Conservation (phyloP, 495 filamentous ascomycete genomes). For the Penicillium chermesinum region DNA sequence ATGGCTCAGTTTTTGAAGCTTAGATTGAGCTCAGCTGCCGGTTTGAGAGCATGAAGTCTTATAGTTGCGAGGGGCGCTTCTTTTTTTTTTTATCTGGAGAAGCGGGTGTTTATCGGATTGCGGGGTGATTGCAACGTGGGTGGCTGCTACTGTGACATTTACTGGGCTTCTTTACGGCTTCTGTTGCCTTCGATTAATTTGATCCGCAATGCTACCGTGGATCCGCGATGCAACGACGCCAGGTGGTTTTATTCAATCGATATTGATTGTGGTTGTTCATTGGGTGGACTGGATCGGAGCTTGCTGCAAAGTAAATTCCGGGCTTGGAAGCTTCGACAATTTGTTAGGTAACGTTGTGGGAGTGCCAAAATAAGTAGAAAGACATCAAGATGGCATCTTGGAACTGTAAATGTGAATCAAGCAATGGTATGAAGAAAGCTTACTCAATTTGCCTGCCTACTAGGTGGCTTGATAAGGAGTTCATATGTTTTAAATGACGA, state of each 20-base stretch:
- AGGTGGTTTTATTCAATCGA: conserved; percentile 1
- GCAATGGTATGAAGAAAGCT: no score
- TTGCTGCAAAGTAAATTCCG: not conserved
- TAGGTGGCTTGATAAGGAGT: no score
- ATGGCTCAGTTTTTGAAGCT: not conserved
- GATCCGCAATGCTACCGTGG: conserved; percentile 18
- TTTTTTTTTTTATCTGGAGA: conserved; percentile 5
- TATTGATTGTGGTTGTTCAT: no score
- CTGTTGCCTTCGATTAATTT: not conserved
- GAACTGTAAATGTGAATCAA: no score
- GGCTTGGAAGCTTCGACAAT: no score
- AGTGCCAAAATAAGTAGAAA: no score
- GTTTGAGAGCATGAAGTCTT: not conserved
- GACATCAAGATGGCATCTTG: no score
- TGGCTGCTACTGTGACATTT: conserved; percentile 18
- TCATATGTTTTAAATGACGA: no score
- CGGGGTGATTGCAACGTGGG: conserved; percentile 10
- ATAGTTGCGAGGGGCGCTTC: no score
- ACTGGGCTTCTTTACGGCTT: not conserved
- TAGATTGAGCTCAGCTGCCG: not conserved
- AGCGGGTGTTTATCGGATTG: conserved; percentile 44
- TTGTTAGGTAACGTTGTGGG: no score
- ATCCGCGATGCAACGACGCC: conserved; percentile 8
- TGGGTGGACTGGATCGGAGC: not conserved
- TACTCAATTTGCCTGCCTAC: no score